Percentiles rank a stretch among this genome's conserved stretches.
These are phyloP conservation scores for Penicillium sp. DNA, from an alignment of 2,329 filamentous ascomycete genomes.

Conservation along the genomic window DNA sequence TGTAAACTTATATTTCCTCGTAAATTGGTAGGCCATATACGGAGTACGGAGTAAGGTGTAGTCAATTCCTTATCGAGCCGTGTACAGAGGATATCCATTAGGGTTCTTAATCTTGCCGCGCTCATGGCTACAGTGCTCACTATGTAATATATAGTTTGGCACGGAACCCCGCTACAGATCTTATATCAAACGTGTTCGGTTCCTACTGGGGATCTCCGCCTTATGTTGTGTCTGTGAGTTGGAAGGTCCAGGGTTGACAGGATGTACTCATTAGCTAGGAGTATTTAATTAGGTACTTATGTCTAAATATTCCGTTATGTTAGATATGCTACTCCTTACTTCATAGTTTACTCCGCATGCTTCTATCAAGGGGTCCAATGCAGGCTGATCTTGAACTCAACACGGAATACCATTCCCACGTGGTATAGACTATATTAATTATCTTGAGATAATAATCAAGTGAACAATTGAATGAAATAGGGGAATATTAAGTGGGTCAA, in stretches of 20 bases:
- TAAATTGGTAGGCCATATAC: background rate
- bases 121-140: no score
- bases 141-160: background rate
- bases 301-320: background rate
- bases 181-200: background rate
- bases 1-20: background rate
- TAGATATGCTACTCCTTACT: no score
- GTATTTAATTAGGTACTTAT: background rate
- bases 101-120: background rate
- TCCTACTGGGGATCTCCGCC: background rate
- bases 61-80: background rate
- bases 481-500: background rate
- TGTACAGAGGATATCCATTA: background rate
- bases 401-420: background rate
- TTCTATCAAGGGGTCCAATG: background rate
- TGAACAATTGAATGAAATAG: no score
- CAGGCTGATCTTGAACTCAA: background rate
- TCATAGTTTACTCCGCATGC: no score
- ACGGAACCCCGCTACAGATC: slow-evolving; percentile 1
- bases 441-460: background rate
- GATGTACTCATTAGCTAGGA: no score
- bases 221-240: background rate
- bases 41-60: background rate
- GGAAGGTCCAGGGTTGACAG: background rate
- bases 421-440: background rate